phyloP scores from a whole-genome alignment of 2,329 filamentous ascomycete species.

The Xylaria sp. region DNA sequence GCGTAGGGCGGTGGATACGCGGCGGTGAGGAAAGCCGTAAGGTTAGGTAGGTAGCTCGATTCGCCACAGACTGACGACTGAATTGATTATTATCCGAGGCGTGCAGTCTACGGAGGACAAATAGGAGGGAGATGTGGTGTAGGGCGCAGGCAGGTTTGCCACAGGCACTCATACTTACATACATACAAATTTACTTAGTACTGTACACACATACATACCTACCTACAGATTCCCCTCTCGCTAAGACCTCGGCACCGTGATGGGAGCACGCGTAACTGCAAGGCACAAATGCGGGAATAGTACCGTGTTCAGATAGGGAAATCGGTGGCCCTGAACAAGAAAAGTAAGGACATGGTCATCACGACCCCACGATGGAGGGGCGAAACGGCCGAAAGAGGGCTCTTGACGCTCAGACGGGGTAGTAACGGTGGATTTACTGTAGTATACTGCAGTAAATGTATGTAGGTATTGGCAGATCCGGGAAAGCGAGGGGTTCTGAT shows the following conservation, averaged over 20 bases:
- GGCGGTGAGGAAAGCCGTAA: conserved; percentile 24
- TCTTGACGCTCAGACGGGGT: conserved; percentile 21
- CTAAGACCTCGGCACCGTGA: conserved; percentile 4
- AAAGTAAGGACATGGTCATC: background rate
- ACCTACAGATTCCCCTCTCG: background rate
- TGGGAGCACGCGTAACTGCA: conserved; percentile 6
- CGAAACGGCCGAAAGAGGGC: conserved; percentile 6
- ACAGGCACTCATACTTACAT: conserved; percentile 4
- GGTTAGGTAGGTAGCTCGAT: background rate
- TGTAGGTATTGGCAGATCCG: conserved; percentile 14
- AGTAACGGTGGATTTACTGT: conserved; percentile 4
- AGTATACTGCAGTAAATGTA: background rate
- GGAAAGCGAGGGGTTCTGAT: conserved; percentile 18
- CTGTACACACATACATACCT: background rate
- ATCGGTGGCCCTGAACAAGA: background rate
- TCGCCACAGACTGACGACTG: conserved; percentile 11
- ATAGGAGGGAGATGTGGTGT: background rate
- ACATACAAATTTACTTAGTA: background rate
- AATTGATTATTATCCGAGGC: conserved; percentile 4
- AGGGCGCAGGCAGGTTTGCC: conserved; percentile 16
- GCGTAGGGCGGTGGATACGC: background rate
- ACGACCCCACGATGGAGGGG: conserved; percentile 11
- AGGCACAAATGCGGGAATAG: conserved; percentile 1
- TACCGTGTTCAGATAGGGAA: background rate
- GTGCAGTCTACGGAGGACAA: background rate